Evolutionary conservation across 139 green algal genomes (phyloP).

Genomic region (Picochlorum sp.): DNA sequence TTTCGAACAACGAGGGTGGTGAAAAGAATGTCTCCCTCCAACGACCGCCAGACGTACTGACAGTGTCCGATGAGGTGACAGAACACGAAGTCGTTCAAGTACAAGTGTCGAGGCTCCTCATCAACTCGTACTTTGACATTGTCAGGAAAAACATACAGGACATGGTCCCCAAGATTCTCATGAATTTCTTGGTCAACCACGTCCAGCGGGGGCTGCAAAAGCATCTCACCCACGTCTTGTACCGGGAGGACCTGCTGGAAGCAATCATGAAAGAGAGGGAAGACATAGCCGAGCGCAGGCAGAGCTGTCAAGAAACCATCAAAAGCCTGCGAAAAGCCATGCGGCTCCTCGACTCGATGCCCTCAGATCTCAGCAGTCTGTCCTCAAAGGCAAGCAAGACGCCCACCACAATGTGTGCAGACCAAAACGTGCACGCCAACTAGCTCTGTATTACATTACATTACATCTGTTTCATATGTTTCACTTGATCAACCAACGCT

Average conservation of each 20-base stretch:
- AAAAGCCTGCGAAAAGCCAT: constrained; percentile 36
- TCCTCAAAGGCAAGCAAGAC: background rate
- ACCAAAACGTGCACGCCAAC: background rate
- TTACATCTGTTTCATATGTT: constrained; percentile 56
- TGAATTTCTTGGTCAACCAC: constrained; percentile 87
- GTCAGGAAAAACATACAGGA: constrained; percentile 78
- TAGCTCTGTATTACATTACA: too few species aligned
- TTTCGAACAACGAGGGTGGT: constrained; percentile 4
- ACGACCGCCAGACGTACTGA: constrained; percentile 24
- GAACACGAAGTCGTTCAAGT: constrained; percentile 70
- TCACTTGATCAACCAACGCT: constrained; percentile 81
- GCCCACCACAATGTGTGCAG: background rate
- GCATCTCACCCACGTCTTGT: constrained; percentile 73
- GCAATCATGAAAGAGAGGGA: constrained; percentile 70
- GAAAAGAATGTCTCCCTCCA: background rate
- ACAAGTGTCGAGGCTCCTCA: constrained; percentile 77
- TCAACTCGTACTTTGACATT: constrained; percentile 87
- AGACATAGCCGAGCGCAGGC: constrained; percentile 53
- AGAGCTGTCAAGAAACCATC: constrained; percentile 39
- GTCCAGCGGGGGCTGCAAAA: constrained; percentile 71
- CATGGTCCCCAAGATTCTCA: constrained; percentile 85
- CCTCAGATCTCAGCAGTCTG: constrained; percentile 28
- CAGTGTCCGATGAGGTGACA: constrained; percentile 26
- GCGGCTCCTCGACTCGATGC: constrained; percentile 47
- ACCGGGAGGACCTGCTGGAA: constrained; percentile 73